Evolutionary conservation across 2,329 filamentous ascomycete genomes (phyloP), one percentile per base, ranked within the genome.

Genomic region (Botrytis medusae): DNA sequence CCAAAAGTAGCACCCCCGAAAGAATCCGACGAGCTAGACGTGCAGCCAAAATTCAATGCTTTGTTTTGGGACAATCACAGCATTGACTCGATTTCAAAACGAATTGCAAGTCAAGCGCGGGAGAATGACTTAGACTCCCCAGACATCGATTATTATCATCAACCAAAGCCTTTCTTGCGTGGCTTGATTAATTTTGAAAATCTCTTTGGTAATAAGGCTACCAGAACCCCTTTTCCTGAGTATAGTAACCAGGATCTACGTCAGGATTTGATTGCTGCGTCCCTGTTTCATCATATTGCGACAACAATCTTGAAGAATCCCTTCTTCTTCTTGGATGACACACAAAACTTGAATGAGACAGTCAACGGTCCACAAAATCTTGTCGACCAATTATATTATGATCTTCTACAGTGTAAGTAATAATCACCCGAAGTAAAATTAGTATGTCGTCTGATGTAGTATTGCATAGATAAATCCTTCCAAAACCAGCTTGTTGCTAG

Each of bases 211-310:
- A 14, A 18, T 3, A 29, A 29, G 25, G 60, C 22, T 25, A n/a
- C 8, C 25, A 29, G 44, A 44, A 18, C 2, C 25, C n/a, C 40
- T 44, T 4, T 63, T 2, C 6, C 3, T 20, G 40, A 16, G n/a
- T 63, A 63, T 44, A n/a, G 40, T 32, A 63, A n/a, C 25, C 25
- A 9, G 44, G 25, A 63, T 14, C 42, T 63, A 5, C 37, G n/a
- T 18, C 25, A 44, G 61, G 61, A 63, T 34, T 20, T 63, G 25
- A 44, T 63, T 63, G 61, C 61, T 63, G 61, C 61, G 29, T 63
- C 61, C n/a, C 8, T 63, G n/a, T 63, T 29, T 42, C 40, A 29
- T 63, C 61, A 63, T 63, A 63, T 63, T 29, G 40, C 61, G 61
- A 44, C 14, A 4, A 29, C 37, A 3, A 63, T 63, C 16, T 44